Percentiles rank a stretch among this genome's conserved stretches.
Conservation (phyloP, 352 stramenopile species). For the Globisporangium takayamanum region DNA sequence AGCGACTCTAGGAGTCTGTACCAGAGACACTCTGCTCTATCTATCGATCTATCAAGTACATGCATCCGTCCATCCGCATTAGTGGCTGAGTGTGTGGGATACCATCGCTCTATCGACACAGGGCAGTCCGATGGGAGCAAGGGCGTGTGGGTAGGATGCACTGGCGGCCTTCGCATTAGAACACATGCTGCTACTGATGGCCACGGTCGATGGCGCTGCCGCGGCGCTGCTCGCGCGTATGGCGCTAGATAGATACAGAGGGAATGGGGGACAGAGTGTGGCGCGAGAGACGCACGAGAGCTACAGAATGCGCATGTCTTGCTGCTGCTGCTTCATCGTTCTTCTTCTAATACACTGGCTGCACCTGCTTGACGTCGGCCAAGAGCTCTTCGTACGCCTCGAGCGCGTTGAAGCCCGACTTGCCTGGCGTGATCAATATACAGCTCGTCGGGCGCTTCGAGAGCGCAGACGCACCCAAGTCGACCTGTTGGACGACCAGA, state of each 20-base stretch:
- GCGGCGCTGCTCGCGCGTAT: not conserved
- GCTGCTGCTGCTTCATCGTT: constrained; percentile 5
- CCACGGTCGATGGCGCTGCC: too few species aligned
- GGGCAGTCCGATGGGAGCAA: too few species aligned
- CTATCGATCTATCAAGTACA: too few species aligned
- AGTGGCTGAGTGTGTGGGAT: too few species aligned
- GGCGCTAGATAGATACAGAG: constrained; percentile 21
- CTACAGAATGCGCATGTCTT: constrained; percentile 1
- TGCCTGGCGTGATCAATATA: constrained; percentile 94
- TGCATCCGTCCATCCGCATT: too few species aligned
- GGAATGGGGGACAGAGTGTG: not conserved
- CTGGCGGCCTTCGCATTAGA: too few species aligned
- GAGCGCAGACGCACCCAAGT: constrained; percentile 93
- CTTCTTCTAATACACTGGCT: constrained; percentile 71
- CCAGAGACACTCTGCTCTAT: too few species aligned
- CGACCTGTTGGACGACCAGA: constrained; percentile 33
- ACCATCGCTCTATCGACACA: too few species aligned
- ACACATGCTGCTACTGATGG: constrained; percentile 3
- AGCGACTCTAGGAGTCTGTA: not conserved
- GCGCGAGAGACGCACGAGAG: not conserved
- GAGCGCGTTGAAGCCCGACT: constrained; percentile 86
- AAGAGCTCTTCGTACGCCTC: constrained; percentile 89
- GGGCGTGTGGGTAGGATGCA: too few species aligned
- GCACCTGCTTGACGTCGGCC: constrained; percentile 84
- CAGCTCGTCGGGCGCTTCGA: constrained; percentile 98